phyloP scores from a whole-genome alignment of 1,284 basidiomycete species.

The Caloboletus firmus region DNA sequence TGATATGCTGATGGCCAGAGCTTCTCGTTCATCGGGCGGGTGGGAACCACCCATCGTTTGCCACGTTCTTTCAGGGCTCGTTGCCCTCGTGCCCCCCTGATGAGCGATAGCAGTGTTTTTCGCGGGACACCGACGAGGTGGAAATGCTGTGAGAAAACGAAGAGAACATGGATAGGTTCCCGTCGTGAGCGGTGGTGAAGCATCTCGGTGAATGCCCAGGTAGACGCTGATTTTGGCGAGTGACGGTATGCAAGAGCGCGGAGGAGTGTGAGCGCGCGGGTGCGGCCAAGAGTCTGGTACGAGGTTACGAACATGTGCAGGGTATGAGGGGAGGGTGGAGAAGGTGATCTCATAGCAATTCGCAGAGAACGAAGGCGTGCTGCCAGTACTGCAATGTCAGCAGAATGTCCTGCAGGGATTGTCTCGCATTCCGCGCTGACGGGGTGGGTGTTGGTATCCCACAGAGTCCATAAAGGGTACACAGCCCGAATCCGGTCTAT shows the following conservation, averaged over 20 bases:
- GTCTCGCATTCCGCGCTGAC: background rate
- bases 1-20: slow-evolving; percentile 37
- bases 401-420: background rate
- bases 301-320: slow-evolving; percentile 25
- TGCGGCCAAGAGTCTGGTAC: slow-evolving; percentile 27
- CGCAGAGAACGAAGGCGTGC: slow-evolving; percentile 28
- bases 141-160: slow-evolving; percentile 37
- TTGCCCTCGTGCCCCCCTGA: slow-evolving; percentile 15
- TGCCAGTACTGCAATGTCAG: slow-evolving; percentile 15
- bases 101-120: slow-evolving; percentile 18
- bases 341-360: slow-evolving; percentile 20
- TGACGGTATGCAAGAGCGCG: slow-evolving; percentile 25
- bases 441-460: background rate
- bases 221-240: slow-evolving; percentile 26
- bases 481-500: slow-evolving; percentile 13
- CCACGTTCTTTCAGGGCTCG: slow-evolving; percentile 2
- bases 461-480: slow-evolving; percentile 17
- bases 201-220: slow-evolving; percentile 43
- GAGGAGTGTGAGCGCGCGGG: slow-evolving; percentile 23
- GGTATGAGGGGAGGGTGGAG: slow-evolving; percentile 23
- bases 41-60: background rate
- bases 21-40: slow-evolving; percentile 20
- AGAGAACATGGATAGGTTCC: slow-evolving; percentile 22
- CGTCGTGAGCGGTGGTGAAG: slow-evolving; percentile 30
- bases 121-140: slow-evolving; percentile 37